phyloP scores from a whole-genome alignment of 768 basidiomycete species.

The Mycena galopus region DNA sequence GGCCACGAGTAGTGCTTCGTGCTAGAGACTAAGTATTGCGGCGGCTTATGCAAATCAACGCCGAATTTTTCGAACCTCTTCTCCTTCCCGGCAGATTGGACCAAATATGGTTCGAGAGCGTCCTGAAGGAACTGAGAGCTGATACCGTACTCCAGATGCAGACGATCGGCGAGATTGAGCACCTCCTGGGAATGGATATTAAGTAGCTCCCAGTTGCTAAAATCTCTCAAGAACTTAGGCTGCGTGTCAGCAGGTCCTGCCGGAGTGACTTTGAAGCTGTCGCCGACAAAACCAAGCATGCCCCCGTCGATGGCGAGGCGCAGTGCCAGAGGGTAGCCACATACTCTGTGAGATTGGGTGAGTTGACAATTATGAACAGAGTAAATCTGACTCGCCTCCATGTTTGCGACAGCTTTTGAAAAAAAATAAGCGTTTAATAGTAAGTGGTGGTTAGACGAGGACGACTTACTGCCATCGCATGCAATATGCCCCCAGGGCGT shows the following conservation, averaged over 20 bases:
- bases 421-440: too few relatives aligned
- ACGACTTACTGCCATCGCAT: neutral
- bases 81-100: slow-evolving; percentile 54
- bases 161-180: neutral
- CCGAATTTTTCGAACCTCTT: slow-evolving; percentile 41
- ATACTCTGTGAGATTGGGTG: neutral
- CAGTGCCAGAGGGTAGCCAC: slow-evolving; percentile 55
- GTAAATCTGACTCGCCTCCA: neutral
- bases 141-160: neutral
- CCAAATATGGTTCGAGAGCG: slow-evolving; percentile 46
- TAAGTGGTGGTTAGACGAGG: too few relatives aligned
- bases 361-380: neutral
- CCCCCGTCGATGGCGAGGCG: slow-evolving; percentile 44
- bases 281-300: slow-evolving; percentile 47
- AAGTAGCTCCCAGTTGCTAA: neutral
- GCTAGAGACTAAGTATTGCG: slow-evolving; percentile 44
- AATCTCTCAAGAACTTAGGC: neutral
- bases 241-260: neutral
- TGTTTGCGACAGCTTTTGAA: too few relatives aligned
- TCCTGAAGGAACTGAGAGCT: neutral
- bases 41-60: slow-evolving; percentile 29
- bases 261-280: slow-evolving; percentile 46
- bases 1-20: slow-evolving; percentile 64
- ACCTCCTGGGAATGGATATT: neutral
- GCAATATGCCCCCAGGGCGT: neutral